phyloP scores from a whole-genome alignment of 2,329 filamentous ascomycete genomes.

The Arachnopeziza araneosa region DNA sequence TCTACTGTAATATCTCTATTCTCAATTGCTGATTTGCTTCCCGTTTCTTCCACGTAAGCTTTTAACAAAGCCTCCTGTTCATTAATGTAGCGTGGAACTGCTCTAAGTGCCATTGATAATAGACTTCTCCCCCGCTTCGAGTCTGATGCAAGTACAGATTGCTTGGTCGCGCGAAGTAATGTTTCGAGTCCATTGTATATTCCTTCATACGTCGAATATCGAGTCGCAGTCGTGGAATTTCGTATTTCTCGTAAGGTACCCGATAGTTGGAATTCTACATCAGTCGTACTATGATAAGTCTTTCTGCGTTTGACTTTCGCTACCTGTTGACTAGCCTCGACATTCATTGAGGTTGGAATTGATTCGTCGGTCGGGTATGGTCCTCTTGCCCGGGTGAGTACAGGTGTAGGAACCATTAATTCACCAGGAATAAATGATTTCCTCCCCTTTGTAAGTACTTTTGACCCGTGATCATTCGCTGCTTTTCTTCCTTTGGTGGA shows the following conservation, averaged over 20 bases:
- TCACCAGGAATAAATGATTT: conserved; percentile 23
- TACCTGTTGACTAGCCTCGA: neutral
- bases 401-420: conserved; percentile 28
- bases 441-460: conserved; percentile 3
- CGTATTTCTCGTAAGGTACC: conserved; percentile 34
- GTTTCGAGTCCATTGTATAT: conserved; percentile 41
- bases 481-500: conserved; percentile 14
- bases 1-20: conserved; percentile 37
- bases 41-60: conserved; percentile 34
- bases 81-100: conserved; percentile 42
- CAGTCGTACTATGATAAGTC: neutral
- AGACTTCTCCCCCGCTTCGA: conserved; percentile 36
- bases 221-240: conserved; percentile 25
- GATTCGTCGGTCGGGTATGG: neutral
- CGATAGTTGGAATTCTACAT: conserved; percentile 13
- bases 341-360: neutral
- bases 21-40: conserved; percentile 29
- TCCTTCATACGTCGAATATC: conserved; percentile 38
- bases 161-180: conserved; percentile 38
- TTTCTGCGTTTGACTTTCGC: conserved; percentile 1
- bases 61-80: conserved; percentile 40
- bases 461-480: neutral
- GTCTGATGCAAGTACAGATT: conserved; percentile 8
- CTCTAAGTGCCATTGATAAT: conserved; percentile 43
- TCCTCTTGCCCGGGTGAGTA: conserved; percentile 26